Base-by-base conservation (phyloP, 805 yeast genomes). In the Metschnikowia borealis region DNA sequence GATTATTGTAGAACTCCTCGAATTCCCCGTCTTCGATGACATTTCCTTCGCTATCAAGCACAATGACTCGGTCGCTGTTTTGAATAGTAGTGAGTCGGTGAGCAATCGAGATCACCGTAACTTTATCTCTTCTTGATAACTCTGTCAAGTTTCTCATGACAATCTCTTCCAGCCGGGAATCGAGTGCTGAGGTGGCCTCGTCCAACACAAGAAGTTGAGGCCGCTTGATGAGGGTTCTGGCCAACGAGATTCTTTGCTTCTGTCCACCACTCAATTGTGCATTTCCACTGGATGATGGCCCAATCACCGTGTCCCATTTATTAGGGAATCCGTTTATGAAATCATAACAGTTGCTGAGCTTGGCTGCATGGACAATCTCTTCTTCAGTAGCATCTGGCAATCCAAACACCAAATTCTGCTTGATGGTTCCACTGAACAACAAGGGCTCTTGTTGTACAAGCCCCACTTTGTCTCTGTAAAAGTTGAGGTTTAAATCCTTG, bases 151-250 rank as follows among this genome's bases (percentile, higher is more conserved):
- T 89, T 46, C 78, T 79, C 64, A 89, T 88, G 38, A 92, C 95
- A 3, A 88, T 80, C 58, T 86, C 84, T 63, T 92, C 98, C 58
- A 91, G 85, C 49, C 87, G 87, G 11, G 95, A 82, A 63, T 92
- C 98, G 46, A 92, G 72, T 0, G 97, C 97, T 33, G 96, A 87
- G 0, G 98, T 92, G 13, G 97, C 96, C 65, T 92, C 98, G 65
- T 92, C 98, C 51, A 92, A 70, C 32, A 92, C 82, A 51, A 92
- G 70, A n/a, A 92, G 77, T 6, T 84, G 77, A 2, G 98, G 97
- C 41, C 83, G 77, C 47, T 87, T 74, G 46, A 92, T 75, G 47
- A 92, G 75, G 0, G 97, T 89, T 53, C 98, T 77, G 1, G 97
- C 97, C 51, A 92, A 75, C 6, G 97, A 96, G 40, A 92, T 83